Evolutionary conservation across 179 eudicot species (phyloP), one percentile per base, ranked within the genome.

Genomic region (Beta macrorhiza): DNA sequence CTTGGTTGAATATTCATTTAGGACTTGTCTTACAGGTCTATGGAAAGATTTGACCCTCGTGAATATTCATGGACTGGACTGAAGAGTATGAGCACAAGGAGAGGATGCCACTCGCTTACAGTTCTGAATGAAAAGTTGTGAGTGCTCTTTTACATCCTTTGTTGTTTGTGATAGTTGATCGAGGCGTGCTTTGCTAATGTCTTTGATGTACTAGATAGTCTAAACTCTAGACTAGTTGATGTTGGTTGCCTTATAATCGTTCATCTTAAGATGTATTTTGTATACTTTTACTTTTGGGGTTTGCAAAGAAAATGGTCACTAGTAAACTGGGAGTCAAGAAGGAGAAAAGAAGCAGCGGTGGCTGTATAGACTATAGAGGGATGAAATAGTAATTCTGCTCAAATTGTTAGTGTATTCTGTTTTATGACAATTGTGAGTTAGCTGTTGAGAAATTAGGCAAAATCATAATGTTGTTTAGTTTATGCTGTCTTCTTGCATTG

Each of bases 41-140:
- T 85, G 70, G 98, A 91, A 89, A 89, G 95, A 82, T 83, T 89
- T 86, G 97, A 94, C 69, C 93, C 95, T 71, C 88, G 98, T 52
- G 92, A 87, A 81, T 85, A 61, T 37, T 78, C 88, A n/a, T 92
- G 97, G 96, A 82, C 78, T 56, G 79, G 62, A 22, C 61, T 91
- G 14, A 83, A 76, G 56, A 85, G 84, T 74, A 94, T 94, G 95
- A 86, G 72, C 82, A 73, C 88, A 53, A 81, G 73, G 62, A 93
- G 95, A 87, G 93, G 92, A n/a, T 89, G 93, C 80, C 97, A 93
- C 84, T 88, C 96, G 10, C 65, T 90, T 82, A 83, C 89, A 20
- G 93, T 89, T 68, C 83, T 90, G 74, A 90, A 90, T 80, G 96
- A 87, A 45, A 94, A 94, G 74, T 52, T 94, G 98, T 93, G 72